Percentiles rank a stretch among this genome's conserved stretches.
Conservation (phyloP, 2,329 filamentous ascomycete genomes). For the Neospermospora avenae region DNA sequence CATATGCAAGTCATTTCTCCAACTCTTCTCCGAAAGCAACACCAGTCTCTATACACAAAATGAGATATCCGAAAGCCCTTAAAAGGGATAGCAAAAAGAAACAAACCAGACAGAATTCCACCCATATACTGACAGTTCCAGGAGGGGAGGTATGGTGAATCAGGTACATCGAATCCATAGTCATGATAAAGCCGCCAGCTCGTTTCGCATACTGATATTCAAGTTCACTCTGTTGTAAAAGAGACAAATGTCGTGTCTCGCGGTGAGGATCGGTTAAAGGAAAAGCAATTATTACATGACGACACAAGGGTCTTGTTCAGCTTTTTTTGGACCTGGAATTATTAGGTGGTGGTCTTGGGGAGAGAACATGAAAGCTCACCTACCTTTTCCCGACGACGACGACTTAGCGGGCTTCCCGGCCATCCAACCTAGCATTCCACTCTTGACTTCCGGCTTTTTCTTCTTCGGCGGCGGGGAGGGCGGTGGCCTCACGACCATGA, state of each 20-base stretch:
- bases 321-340: constrained; percentile 31
- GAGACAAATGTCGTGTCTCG: constrained; percentile 2
- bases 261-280: background rate
- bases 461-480: constrained; percentile 11
- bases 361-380: constrained; percentile 1
- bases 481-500: constrained; percentile 20
- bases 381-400: constrained; percentile 33
- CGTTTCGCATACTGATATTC: constrained; percentile 8
- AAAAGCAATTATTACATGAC: constrained; percentile 27
- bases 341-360: constrained; percentile 4
- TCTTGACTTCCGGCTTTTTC: constrained; percentile 21
- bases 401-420: constrained; percentile 28
- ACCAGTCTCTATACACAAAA: constrained; percentile 7
- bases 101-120: constrained; percentile 15
- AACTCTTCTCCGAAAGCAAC: constrained; percentile 11
- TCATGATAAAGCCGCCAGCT: constrained; percentile 13
- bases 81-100: constrained; percentile 14
- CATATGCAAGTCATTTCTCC: constrained; percentile 13
- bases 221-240: constrained; percentile 4
- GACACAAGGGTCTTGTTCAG: constrained; percentile 24
- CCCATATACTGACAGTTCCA: constrained; percentile 26
- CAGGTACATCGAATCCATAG: constrained; percentile 43
- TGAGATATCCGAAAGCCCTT: constrained; percentile 27
- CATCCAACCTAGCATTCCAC: constrained; percentile 30
- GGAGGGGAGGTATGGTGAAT: constrained; percentile 34